Evolutionary conservation across 2,329 filamentous ascomycete genomes (phyloP).

Genomic region (Cladophialophora yegresii): DNA sequence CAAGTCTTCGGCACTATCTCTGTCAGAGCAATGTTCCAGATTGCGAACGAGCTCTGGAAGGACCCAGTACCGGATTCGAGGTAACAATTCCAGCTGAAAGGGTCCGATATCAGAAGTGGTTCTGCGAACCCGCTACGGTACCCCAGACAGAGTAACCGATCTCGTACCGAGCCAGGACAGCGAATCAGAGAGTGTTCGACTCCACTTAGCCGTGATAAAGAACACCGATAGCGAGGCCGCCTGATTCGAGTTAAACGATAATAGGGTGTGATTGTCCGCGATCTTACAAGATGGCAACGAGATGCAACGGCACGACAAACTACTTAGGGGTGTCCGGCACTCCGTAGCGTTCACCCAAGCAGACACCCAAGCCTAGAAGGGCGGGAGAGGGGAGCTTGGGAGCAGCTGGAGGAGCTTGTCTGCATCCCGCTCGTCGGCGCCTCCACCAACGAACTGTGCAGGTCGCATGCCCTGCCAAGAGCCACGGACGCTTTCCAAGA

Average conservation of each 20-base stretch:
- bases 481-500: not conserved
- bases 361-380: not conserved
- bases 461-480: not conserved
- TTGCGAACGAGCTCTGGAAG: not conserved
- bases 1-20: not conserved
- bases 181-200: not conserved
- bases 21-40: not conserved
- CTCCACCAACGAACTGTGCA: conserved; percentile 1
- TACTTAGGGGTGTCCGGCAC: not conserved
- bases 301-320: not conserved
- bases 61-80: conserved; percentile 15
- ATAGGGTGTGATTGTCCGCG: conserved; percentile 18
- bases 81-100: conserved; percentile 11
- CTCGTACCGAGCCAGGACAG: not conserved
- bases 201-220: not conserved
- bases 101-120: not conserved
- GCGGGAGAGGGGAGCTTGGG: conserved; percentile 1
- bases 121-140: not conserved
- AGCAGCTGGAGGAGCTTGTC: not conserved
- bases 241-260: not conserved
- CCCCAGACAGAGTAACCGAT: not conserved
- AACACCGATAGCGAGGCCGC: not conserved
- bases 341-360: conserved; percentile 2
- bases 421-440: not conserved
- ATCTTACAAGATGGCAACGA: not conserved